Evolutionary conservation across 169 alveolate genomes (phyloP).

Genomic region (Plasmodium sp.): DNA sequence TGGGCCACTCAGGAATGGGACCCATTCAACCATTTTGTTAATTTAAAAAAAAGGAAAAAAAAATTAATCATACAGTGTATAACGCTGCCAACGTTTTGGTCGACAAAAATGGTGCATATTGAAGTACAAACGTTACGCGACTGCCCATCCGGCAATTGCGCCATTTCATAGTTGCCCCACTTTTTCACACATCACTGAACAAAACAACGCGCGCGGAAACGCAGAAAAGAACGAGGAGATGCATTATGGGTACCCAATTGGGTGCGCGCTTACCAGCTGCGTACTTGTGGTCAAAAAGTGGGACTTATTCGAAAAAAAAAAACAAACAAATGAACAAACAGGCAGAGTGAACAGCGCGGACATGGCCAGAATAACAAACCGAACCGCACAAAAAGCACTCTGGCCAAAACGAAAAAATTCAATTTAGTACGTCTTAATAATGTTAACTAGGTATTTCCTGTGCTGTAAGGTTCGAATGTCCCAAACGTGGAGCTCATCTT

Average conservation of each 20-base stretch:
- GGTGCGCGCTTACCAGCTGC: background rate
- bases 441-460: slow-evolving; percentile 43
- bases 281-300: background rate
- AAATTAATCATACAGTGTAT: background rate
- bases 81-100: background rate
- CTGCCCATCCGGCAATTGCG: background rate
- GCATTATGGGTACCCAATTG: background rate
- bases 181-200: background rate
- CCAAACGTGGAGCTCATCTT: slow-evolving; percentile 74
- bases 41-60: background rate
- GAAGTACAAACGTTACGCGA: background rate
- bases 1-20: background rate
- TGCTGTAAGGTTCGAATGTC: slow-evolving; percentile 51
- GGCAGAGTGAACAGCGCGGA: background rate
- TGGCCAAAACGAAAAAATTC: background rate
- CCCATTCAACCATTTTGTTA: background rate
- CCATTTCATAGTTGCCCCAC: background rate
- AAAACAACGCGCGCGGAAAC: background rate
- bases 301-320: slow-evolving; percentile 12
- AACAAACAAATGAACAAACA: slow-evolving; percentile 1
- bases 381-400: background rate
- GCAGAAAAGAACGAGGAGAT: background rate
- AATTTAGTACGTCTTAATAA: slow-evolving; percentile 59
- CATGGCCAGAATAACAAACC: background rate
- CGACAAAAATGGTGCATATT: background rate